phyloP scores from a whole-genome alignment of 192 early-diverging fungal species.

The Funneliformis mosseae region DNA sequence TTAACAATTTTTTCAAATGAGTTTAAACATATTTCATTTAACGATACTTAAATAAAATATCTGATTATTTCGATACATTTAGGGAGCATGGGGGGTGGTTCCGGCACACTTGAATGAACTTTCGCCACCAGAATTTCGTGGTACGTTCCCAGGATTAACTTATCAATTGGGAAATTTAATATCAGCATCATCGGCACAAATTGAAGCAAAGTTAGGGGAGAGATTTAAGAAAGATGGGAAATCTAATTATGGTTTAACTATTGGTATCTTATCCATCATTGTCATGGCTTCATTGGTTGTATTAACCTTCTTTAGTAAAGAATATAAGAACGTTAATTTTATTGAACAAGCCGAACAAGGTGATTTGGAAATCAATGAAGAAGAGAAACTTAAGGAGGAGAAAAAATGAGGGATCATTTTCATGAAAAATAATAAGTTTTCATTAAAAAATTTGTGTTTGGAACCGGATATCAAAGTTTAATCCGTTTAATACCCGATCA shows the following conservation, averaged over 20 bases:
- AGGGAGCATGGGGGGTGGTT: conserved; percentile 55
- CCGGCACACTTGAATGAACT: conserved; percentile 72
- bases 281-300: conserved; percentile 49
- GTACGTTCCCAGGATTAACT: conserved; percentile 69
- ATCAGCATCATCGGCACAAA: conserved; percentile 55
- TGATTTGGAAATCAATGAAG: not conserved
- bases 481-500: too few relatives aligned
- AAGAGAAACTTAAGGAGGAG: not conserved
- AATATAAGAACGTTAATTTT: conserved; percentile 60
- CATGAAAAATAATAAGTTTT: too few relatives aligned
- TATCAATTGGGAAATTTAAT: conserved; percentile 79
- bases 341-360: conserved; percentile 13
- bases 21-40: not conserved
- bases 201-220: conserved; percentile 53
- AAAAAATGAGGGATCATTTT: not conserved
- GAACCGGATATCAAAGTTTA: too few relatives aligned
- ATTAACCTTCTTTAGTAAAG: conserved; percentile 56
- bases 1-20: not conserved
- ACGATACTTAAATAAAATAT: too few relatives aligned
- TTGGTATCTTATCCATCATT: conserved; percentile 56
- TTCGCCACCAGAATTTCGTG: conserved; percentile 66
- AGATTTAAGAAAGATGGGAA: conserved; percentile 34
- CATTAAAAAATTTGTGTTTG: too few relatives aligned
- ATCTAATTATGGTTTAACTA: conserved; percentile 57
- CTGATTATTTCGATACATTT: not conserved